phyloP scores from a whole-genome alignment of 2,329 filamentous ascomycete species.

The Dactylella cylindrospora region DNA sequence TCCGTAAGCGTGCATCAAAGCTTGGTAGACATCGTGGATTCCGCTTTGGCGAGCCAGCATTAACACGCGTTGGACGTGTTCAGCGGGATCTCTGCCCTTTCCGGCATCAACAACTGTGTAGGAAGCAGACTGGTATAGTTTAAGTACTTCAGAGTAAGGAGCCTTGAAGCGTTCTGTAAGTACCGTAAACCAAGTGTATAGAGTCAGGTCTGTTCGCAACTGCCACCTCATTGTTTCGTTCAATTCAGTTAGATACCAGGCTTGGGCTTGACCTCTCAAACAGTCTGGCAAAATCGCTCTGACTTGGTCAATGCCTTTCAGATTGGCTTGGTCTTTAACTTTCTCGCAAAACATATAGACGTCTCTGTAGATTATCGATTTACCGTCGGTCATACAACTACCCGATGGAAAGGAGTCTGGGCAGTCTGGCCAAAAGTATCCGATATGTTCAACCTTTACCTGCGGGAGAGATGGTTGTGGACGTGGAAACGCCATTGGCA shows the following conservation, averaged over 20 bases:
- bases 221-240: background rate
- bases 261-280: background rate
- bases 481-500: too few species aligned
- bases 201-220: background rate
- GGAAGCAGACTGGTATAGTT: background rate
- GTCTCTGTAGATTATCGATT: background rate
- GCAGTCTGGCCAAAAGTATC: background rate
- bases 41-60: background rate
- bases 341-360: background rate
- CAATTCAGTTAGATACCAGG: background rate
- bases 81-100: background rate
- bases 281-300: background rate
- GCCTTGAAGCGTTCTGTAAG: background rate
- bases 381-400: background rate
- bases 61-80: background rate
- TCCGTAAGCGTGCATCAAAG: background rate
- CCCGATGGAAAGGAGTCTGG: background rate
- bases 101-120: background rate
- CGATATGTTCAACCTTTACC: background rate
- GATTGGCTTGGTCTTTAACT: background rate
- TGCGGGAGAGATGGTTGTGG: too few species aligned
- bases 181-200: background rate
- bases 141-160: background rate
- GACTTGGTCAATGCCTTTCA: background rate
- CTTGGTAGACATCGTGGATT: background rate